Evolutionary conservation across 495 filamentous ascomycete genomes (phyloP).

Genomic region (Aspergillus carlsbadensis): DNA sequence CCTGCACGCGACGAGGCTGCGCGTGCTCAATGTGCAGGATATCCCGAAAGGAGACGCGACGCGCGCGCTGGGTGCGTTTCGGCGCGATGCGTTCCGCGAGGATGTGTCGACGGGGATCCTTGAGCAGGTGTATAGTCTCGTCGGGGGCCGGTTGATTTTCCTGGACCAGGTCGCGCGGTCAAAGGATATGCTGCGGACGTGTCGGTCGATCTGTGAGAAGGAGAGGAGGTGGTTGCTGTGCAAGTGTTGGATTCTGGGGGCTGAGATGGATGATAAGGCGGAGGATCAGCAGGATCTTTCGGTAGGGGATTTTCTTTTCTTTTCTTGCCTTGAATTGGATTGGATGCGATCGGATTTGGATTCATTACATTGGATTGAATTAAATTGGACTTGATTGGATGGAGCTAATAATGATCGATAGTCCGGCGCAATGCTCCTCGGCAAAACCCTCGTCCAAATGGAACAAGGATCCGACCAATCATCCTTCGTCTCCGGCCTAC

Average conservation of each 20-base stretch:
- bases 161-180: slow-evolving; percentile 86
- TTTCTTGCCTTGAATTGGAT: no score
- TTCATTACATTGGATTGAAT: background rate
- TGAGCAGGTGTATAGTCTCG: slow-evolving; percentile 74
- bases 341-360: no score
- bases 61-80: slow-evolving; percentile 69
- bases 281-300: slow-evolving; percentile 99
- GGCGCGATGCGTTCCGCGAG: slow-evolving; percentile 67
- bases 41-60: slow-evolving; percentile 75
- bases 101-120: slow-evolving; percentile 49
- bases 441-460: slow-evolving; percentile 79
- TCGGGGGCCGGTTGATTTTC: slow-evolving; percentile 85
- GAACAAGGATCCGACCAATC: slow-evolving; percentile 62
- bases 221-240: slow-evolving; percentile 96
- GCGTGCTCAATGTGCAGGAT: slow-evolving; percentile 79
- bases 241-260: slow-evolving; percentile 89
- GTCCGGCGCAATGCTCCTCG: slow-evolving; percentile 93
- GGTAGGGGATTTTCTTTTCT: no score
- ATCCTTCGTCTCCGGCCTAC: slow-evolving; percentile 70
- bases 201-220: slow-evolving; percentile 72
- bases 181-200: slow-evolving; percentile 71
- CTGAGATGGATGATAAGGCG: slow-evolving; percentile 96
- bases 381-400: no score
- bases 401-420: slow-evolving; percentile 24
- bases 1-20: slow-evolving; percentile 85